These are phyloP conservation scores for Galerina marginata DNA, from an alignment of 768 basidiomycete genomes.

Conservation along the genomic window DNA sequence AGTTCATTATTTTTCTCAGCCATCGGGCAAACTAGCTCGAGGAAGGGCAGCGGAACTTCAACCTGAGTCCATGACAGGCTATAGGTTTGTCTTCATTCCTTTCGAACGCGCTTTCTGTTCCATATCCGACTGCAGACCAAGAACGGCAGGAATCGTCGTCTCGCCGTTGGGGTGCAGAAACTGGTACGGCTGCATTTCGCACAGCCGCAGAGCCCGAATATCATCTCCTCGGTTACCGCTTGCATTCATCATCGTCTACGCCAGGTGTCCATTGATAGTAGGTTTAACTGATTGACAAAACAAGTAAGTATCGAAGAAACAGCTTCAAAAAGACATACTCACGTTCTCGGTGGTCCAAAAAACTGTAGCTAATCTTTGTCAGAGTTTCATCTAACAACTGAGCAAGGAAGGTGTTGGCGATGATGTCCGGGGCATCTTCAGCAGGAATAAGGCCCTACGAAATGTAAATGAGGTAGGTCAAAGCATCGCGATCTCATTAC, in stretches of 20 bases:
- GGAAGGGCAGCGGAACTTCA: constrained; percentile 1
- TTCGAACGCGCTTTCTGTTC: background rate
- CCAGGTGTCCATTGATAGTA: too few species aligned
- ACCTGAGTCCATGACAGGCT: constrained; percentile 4
- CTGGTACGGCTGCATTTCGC: background rate
- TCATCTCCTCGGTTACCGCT: background rate
- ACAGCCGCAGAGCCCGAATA: background rate
- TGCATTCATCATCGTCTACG: background rate
- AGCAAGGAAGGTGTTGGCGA: too few species aligned
- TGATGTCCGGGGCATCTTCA: too few species aligned
- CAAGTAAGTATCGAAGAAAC: too few species aligned
- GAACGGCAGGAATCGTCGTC: background rate
- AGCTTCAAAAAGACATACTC: too few species aligned
- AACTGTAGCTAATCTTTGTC: too few species aligned
- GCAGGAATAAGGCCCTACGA: too few species aligned
- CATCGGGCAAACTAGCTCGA: background rate
- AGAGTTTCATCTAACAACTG: too few species aligned
- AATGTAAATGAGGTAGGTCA: too few species aligned
- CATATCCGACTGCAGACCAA: background rate
- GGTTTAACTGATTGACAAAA: too few species aligned
- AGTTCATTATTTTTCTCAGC: background rate
- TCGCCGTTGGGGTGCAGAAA: background rate
- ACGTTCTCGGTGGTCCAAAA: too few species aligned
- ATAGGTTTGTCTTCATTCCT: background rate
- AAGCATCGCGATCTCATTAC: too few species aligned